These are phyloP conservation scores for Parietichytrium sp. DNA, from an alignment of 108 stramenopile species.

Conservation along the genomic window DNA sequence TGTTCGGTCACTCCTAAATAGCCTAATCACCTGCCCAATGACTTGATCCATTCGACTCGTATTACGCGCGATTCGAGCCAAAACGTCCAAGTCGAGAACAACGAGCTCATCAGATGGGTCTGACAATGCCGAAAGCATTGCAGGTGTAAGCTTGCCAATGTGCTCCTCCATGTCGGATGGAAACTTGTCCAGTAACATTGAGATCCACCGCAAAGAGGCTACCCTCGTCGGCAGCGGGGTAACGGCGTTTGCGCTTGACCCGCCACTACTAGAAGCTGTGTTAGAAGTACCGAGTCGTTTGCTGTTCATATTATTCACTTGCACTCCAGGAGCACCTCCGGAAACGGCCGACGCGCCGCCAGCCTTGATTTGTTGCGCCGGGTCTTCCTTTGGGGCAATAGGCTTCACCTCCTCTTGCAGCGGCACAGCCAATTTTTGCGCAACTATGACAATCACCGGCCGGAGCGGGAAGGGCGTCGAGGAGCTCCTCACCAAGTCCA, in stretches of 20 bases:
- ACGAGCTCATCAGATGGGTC: conserved; percentile 87
- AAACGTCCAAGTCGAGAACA: conserved; percentile 83
- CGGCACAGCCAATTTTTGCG: conserved; percentile 74
- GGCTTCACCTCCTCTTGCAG: too few species aligned
- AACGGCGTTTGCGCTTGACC: too few species aligned
- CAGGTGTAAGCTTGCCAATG: conserved; percentile 78
- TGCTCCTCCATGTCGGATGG: conserved; percentile 81
- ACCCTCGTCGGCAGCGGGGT: conserved; percentile 89
- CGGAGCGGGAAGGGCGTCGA: conserved; percentile 72
- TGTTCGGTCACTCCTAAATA: conserved; percentile 81
- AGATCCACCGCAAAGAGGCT: conserved; percentile 87
- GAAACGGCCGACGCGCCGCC: too few species aligned
- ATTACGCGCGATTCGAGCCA: conserved; percentile 84
- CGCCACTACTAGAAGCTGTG: too few species aligned
- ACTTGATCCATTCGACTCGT: conserved; percentile 79
- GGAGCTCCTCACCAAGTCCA: conserved; percentile 76
- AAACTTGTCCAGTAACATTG: conserved; percentile 93
- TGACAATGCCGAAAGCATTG: conserved; percentile 83
- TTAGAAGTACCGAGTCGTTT: too few species aligned
- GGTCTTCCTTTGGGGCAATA: too few species aligned
- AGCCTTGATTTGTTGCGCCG: too few species aligned
- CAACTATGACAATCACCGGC: conserved; percentile 81
- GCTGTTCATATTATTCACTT: too few species aligned
- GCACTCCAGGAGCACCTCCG: too few species aligned
- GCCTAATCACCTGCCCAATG: conserved; percentile 79